A percentile compares a stretch with the other conserved stretches of the same genome.
Conservation (phyloP, 805 yeast species). For the Candida maris region DNA sequence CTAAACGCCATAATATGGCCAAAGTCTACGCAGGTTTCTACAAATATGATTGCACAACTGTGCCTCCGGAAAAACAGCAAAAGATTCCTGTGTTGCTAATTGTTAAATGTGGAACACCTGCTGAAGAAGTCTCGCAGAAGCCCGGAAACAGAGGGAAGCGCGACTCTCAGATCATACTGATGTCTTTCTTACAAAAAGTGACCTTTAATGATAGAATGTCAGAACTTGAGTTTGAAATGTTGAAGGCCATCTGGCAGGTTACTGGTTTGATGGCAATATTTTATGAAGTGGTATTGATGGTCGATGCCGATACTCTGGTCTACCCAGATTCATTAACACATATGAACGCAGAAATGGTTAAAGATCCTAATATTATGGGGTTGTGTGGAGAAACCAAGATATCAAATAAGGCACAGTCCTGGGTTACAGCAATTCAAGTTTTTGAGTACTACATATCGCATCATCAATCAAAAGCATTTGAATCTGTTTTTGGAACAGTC, state of each 20-base stretch:
- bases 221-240: constrained; percentile 74
- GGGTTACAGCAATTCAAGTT: constrained; percentile 93
- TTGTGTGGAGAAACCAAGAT: constrained; percentile 94
- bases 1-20: constrained; percentile 96
- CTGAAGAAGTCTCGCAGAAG: constrained; percentile 62
- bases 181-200: constrained; percentile 84
- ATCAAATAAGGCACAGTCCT: constrained; percentile 72
- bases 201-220: constrained; percentile 95
- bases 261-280: constrained; percentile 82
- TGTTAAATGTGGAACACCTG: constrained; percentile 87
- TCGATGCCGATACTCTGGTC: constrained; percentile 90
- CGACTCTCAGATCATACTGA: constrained; percentile 86
- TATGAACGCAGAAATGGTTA: constrained; percentile 86
- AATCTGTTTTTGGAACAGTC: constrained; percentile 91
- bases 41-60: constrained; percentile 71
- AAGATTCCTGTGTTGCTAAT: constrained; percentile 74
- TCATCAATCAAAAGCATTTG: constrained; percentile 92
- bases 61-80: constrained; percentile 79
- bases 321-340: constrained; percentile 86
- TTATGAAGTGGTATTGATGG: constrained; percentile 84
- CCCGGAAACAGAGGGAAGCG: constrained; percentile 97
- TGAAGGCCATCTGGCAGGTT: constrained; percentile 71
- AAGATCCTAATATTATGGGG: constrained; percentile 85
- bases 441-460: constrained; percentile 92
- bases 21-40: constrained; percentile 94